Base-by-base conservation (phyloP, 2,329 filamentous ascomycete genomes). In the Colletotrichum lentis region DNA sequence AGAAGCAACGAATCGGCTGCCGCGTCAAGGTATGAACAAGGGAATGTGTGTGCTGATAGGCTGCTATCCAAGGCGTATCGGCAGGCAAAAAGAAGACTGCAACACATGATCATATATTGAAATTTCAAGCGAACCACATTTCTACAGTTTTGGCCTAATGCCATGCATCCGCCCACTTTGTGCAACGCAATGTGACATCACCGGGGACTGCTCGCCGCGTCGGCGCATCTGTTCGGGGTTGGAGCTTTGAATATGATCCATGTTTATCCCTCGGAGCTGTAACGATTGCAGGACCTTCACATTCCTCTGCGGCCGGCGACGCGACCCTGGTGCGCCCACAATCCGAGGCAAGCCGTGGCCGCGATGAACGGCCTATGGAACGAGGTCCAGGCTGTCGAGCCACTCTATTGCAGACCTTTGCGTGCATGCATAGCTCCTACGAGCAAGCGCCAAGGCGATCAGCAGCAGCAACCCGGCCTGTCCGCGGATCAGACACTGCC, bases 61-160 rank as follows among this genome's bases (percentile, higher is more conserved):
- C 73, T 74, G 57, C 60, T 79, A 79, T 77, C 80, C 79, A 75
- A 79, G 66, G 81, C 78, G 81, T 80, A 75, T 68, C 70, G 80
- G 80, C 77, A 78, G 74, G 79, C 71, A 79, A 79, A 35, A 78
- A 77, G 55, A 73, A 73, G 77, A 78, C 72, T 74, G 72, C 66
- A 74, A 67, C 63, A 62, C 46, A 49, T 63, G 67, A 69, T 18
- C 67, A 66, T 66, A 64, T 69, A 66, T 50, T 64, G 62, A 47
- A 66, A 56, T 69, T 69, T 61, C 55, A 61, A 61, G 55, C 55
- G 56, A 66, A 56, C 27, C 56, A 46, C 39, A 50, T 60, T 58
- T 44, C 27, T 18, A 64, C 35, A 22, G 5, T 27, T 18, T n/a
- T 18, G 50, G 37, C 14, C 37, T 3, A 7, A 35, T 35, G 8